phyloP scores from a whole-genome alignment of 331 rosid genomes.

The Malus hybrid region DNA sequence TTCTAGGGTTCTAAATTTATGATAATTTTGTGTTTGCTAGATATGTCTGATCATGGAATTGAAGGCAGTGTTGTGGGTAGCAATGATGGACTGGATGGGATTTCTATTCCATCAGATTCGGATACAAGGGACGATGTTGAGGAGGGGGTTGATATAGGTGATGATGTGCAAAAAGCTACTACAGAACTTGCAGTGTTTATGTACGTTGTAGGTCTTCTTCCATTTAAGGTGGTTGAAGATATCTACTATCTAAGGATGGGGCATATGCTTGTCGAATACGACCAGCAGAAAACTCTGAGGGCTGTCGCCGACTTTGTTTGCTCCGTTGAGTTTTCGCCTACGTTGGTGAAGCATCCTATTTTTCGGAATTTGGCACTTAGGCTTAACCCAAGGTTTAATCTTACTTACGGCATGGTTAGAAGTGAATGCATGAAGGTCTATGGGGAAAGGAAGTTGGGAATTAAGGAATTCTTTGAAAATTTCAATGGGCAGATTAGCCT shows the following conservation, averaged over 20 bases:
- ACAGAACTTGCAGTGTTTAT: not conserved
- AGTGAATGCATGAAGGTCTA: not conserved
- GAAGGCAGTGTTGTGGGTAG: not conserved
- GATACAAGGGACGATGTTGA: not conserved
- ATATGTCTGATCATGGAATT: not conserved
- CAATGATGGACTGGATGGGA: not conserved
- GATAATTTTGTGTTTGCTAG: not conserved
- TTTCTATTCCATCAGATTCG: not conserved
- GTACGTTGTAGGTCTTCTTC: not conserved
- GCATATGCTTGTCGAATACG: not conserved
- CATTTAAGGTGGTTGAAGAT: not conserved
- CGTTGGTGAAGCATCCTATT: not conserved
- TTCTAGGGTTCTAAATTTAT: not conserved
- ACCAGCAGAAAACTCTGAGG: not conserved
- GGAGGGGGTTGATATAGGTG: not conserved
- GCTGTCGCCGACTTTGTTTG: not conserved
- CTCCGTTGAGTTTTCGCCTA: not conserved
- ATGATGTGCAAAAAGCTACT: not conserved
- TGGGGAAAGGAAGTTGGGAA: not conserved
- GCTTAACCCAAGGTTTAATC: not conserved
- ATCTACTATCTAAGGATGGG: not conserved
- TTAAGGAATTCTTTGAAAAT: not conserved
- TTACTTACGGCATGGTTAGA: not conserved
- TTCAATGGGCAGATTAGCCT: constrained; percentile 7
- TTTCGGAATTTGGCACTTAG: not conserved